Evolutionary conservation across 1,284 basidiomycete genomes (phyloP), one percentile per base, ranked within the genome.

Genomic region (Sporisorium sorghi): DNA sequence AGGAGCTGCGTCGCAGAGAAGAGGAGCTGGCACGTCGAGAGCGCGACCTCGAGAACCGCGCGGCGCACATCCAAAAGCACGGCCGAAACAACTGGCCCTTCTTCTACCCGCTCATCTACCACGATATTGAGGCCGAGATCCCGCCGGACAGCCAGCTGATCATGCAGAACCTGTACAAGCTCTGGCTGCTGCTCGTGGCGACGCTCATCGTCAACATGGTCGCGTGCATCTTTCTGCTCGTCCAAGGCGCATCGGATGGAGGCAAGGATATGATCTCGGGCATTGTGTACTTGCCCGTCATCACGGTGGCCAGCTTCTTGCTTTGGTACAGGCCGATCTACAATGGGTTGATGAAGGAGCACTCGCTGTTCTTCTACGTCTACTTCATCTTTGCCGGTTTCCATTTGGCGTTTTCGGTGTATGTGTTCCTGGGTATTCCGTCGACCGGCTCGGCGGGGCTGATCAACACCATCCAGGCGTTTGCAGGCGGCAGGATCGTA

Each of bases 391-490:
- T 98, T 86, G 89, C 90, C 60, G 95, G 93, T 33, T 97, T 92
- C 88, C 94, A 99, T 86, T 87, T 98, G 61, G 87, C 93, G 39
- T 97, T 92, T 87, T 92, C 92, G 68, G 84, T 94, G 21, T 84
- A 84, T 60, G 68, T 79, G 49, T 78, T 84, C 24, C 75, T 85
- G 35, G 83, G 85, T 11, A 82, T 85, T 70, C 84, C 81, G 17
- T 91, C 92, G 64, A 97, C 95, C 43, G 96, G 96, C 26, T 93
- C 93, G 40, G 94, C 93, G 12, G 96, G 97, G n/a, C 87, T 99
- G 48, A 93, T 98, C 82, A 93, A 94, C 85, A 96, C 91, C 33
- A 92, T 97, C 76, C 87, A 90, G 69, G 90, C 60, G 23, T 84
- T 81, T 53, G 61, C 58, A 17, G 50, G 60, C 15, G 50, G 48